phyloP scores from a whole-genome alignment of 352 stramenopile genomes.

The Pythium phragmitis region DNA sequence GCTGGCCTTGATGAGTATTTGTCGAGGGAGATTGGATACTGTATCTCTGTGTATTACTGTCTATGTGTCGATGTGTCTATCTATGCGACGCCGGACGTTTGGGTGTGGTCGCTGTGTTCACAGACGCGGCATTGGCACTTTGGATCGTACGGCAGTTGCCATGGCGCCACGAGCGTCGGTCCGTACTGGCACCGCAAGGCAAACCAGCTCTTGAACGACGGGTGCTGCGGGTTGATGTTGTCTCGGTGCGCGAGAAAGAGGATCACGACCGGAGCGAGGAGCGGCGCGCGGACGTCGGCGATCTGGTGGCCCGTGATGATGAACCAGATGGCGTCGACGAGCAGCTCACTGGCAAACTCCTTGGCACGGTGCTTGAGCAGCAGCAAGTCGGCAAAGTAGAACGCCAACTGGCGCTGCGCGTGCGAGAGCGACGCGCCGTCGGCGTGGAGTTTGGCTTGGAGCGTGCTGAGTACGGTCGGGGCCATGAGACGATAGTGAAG shows the following conservation, averaged over 20 bases:
- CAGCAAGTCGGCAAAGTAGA: slow-evolving; percentile 61
- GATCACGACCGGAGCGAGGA: slow-evolving; percentile 55
- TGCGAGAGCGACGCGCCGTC: slow-evolving; percentile 18
- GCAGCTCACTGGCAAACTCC: slow-evolving; percentile 43
- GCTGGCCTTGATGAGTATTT: not conserved
- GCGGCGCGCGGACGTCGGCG: slow-evolving; percentile 39
- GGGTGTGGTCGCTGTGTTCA: slow-evolving; percentile 28
- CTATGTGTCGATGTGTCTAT: not conserved
- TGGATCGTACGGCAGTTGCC: slow-evolving; percentile 56
- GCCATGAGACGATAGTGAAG: slow-evolving; percentile 61
- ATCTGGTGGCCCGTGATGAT: slow-evolving; percentile 47
- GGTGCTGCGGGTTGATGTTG: slow-evolving; percentile 62
- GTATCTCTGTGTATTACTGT: too few species aligned
- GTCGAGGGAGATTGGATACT: too few species aligned
- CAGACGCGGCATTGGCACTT: slow-evolving; percentile 61
- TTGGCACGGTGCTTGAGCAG: slow-evolving; percentile 46
- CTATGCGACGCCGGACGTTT: too few species aligned
- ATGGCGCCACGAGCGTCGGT: slow-evolving; percentile 39
- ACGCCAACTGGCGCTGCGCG: slow-evolving; percentile 44
- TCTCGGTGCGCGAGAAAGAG: slow-evolving; percentile 64
- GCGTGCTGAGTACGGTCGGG: slow-evolving; percentile 38
- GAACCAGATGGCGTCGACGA: slow-evolving; percentile 62
- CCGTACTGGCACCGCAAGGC: slow-evolving; percentile 68
- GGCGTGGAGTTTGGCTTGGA: slow-evolving; percentile 47
- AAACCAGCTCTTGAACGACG: slow-evolving; percentile 54